Base-by-base conservation (phyloP, 129 eudicot species). In the Heracleum sosnowskyi region DNA sequence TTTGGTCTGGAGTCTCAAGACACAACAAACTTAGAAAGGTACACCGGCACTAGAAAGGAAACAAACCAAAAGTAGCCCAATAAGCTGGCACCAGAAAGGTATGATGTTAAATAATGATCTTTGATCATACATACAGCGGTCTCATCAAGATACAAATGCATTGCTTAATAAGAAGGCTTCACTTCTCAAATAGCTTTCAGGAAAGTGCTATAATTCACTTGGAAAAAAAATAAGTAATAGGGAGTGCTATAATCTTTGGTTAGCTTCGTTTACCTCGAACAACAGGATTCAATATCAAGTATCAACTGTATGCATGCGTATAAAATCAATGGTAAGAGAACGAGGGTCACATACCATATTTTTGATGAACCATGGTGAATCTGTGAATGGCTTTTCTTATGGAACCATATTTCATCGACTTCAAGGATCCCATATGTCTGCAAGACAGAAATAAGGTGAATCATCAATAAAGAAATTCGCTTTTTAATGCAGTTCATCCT, bases 381-480 rank as follows among this genome's bases (percentile, higher is more conserved):
- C 78, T 83, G 77, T 83, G 83, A 76, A 94, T 85, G 78, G 96
- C 98, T 83, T 94, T 94, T 66, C 80, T 18, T n/a, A 94, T 84
- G 79, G 90, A 86, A 72, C 96, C 96, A 46, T 81, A 78, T 73
- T 84, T 88, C 97, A 78, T 88, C 55, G 85, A 81, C 79, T 81
- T 88, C 85, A 94, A 68, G 36, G 85, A 73, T 81, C 98, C 97
- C 98, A 94, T 94, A 72, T 94, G 93, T 79, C 98, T 94, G 89
- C 80, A 83, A 75, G 33, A 77, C 11, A 40, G 64, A 28, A 79
- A 72, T 8, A 44, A 26, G 51, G 49, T 39, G 49, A 11, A 37
- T 39, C n/a, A 4, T 39, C 76, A 41, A 40, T 1, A 0, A 12
- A 41, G 76, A 40, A 72, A 7, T 2, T 39, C 41, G 5, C 0